Base-by-base conservation (phyloP, 83 land plant genomes). In the Thuja plicata region DNA sequence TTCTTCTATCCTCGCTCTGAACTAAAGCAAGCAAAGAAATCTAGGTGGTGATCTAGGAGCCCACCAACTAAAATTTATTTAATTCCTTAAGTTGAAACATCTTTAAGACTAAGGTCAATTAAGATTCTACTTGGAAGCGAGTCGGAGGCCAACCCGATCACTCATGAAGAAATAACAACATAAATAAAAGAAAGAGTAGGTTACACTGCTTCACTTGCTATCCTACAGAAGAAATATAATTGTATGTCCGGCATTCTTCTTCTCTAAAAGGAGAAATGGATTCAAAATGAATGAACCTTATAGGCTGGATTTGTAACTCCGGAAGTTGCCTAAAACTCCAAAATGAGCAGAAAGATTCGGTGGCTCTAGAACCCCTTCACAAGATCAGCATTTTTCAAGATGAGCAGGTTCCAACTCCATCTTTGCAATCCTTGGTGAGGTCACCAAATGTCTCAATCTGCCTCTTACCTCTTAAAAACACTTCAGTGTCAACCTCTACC, bases 361-460 rank as follows among this genome's bases (percentile, higher is more conserved):
- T 17, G 40, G 27, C 37, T 79, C 82, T 16, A 5, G 9, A 79
- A 79, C 17, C 40, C 82, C 8, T 38, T 34, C 8, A 38, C 38
- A 76, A 76, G 17, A 11, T 12, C 35, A 0, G 38, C 79, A 79
- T 40, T 79, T 37, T 48, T 88, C 88, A 87, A 41, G 88, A 38
- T 38, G 78, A 27, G 91, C 99, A 98, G 12, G 99, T 97, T 78
- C 93, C 93, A 24, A 93, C 83, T 9, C 99, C 99, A 90, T 98
- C 94, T 89, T 98, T 97, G 95, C 99, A 98, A 88, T 98, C 99
- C 8, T 87, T 92, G 2, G 99, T 98, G 78, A 98, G 95, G 88
- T 97, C 95, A 60, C 96, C 96, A 92, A 98, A 98, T 32, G 99
- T 98, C 91, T 97, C 97, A 9, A 98, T 78, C 91, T 95, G 93